phyloP scores from a whole-genome alignment of 2,329 filamentous ascomycete species.

The Clarireedia paspali region DNA sequence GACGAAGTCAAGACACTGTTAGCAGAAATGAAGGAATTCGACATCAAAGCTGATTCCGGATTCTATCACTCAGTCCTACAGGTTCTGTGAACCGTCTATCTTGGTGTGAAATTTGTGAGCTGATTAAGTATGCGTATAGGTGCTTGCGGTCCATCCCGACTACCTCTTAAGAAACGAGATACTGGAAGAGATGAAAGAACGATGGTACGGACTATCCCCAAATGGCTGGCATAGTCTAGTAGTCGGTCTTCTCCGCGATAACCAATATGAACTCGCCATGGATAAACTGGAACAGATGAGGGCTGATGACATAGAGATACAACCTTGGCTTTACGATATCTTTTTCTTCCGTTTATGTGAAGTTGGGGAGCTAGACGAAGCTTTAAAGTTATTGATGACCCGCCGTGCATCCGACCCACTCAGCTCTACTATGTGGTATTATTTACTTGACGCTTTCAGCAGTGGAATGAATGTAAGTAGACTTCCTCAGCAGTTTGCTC shows the following conservation, averaged over 20 bases:
- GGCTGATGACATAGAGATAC: slow-evolving; percentile 44
- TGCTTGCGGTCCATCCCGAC: slow-evolving; percentile 76
- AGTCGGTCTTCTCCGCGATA: slow-evolving; percentile 70
- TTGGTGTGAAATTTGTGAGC: not conserved
- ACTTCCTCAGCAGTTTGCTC: slow-evolving; percentile 10
- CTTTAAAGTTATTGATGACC: slow-evolving; percentile 58
- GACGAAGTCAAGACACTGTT: slow-evolving; percentile 56
- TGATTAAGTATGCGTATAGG: slow-evolving; percentile 34
- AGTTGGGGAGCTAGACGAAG: slow-evolving; percentile 68
- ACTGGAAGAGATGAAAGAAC: slow-evolving; percentile 63
- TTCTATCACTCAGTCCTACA: slow-evolving; percentile 67
- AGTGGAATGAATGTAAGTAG: slow-evolving; percentile 49
- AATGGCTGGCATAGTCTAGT: slow-evolving; percentile 60
- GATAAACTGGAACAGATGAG: slow-evolving; percentile 61
- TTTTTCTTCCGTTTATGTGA: slow-evolving; percentile 68
- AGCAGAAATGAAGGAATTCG: slow-evolving; percentile 58
- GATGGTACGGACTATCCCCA: slow-evolving; percentile 59
- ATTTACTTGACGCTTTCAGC: slow-evolving; percentile 70
- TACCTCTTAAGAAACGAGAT: slow-evolving; percentile 67
- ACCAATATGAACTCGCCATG: slow-evolving; percentile 75
- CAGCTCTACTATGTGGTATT: slow-evolving; percentile 47
- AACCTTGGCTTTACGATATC: slow-evolving; percentile 71
- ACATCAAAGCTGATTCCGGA: slow-evolving; percentile 54
- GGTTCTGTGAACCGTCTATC: slow-evolving; percentile 33
- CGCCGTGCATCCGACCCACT: slow-evolving; percentile 33